A percentile compares a stretch with the other conserved stretches of the same genome.
These are phyloP conservation scores for Gillenia trifoliata DNA, from an alignment of 306 rosid genomes.

Conservation along the genomic window DNA sequence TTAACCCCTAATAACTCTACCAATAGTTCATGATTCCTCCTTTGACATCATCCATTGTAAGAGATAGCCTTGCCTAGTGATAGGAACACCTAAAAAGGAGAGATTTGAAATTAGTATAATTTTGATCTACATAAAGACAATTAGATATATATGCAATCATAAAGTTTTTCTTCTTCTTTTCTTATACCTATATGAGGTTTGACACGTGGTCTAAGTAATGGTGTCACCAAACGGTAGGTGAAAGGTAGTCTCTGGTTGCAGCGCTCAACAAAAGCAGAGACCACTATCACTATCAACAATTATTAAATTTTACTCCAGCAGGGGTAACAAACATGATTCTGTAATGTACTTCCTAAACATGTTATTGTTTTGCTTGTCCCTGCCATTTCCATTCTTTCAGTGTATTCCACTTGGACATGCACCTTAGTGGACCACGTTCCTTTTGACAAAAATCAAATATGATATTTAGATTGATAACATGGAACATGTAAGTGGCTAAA, in stretches of 20 bases:
- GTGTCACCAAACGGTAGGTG: not conserved
- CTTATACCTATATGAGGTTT: no score
- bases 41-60: no score
- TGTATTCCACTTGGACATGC: not conserved
- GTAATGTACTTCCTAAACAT: not conserved
- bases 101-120: no score
- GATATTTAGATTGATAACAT: no score
- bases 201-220: not conserved
- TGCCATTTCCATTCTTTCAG: not conserved
- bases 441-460: not conserved
- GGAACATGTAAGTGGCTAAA: no score
- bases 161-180: no score
- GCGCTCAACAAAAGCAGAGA: not conserved
- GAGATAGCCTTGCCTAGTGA: not conserved
- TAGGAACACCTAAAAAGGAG: not conserved
- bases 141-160: no score
- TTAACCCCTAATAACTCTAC: not conserved
- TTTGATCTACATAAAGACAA: no score
- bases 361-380: not conserved
- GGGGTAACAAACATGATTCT: not conserved
- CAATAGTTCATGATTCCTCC: no score
- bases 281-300: not conserved
- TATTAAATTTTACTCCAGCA: not conserved
- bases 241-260: not conserved
- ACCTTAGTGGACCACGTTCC: not conserved